Base-by-base conservation (phyloP, 148 eudicot genomes). In the Fallopia convolvulus region DNA sequence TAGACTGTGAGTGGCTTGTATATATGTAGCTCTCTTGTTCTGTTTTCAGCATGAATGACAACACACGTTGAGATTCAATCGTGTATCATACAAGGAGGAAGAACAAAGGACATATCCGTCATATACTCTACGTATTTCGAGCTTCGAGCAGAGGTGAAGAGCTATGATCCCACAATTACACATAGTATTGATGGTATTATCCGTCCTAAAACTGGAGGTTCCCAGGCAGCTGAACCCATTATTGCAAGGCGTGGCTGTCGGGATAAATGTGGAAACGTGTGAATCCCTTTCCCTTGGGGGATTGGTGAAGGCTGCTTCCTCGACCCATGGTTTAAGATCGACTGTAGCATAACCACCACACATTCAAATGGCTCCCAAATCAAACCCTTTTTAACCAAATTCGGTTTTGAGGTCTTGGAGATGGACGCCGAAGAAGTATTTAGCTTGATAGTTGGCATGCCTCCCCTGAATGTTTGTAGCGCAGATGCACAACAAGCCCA, bases 241-340 rank as follows among this genome's bases (percentile, higher is more conserved):
- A 26, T 26, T 26, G 81, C 86, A 17, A 72, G 70, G 76, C 84
- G 76, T 55, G 58, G 75, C 33, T 84, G 86, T 49, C 49, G 4
- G 8, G 72, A 55, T 9, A 68, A 1, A 0, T 86, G 83, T 33
- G 86, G 82, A 17, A 46, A 70, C 14, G 74, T 81, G 15, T 7
- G 11, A 5, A 74, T 86, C 48, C 84, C 88, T 36, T 86, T 75
- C 48, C 86, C 86, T 17, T 86, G 75, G 56, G 85, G 83, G 2
- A 76, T 83, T 50, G 82, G 83, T 39, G 30, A 78, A 0, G 21
- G 41, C 21, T 83, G 86, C 58, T 80, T 41, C 76, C 17, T 55
- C 21, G 72, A 80, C 11, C 0, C 18, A 2, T 32, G 58, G 14
- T 79, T 74, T 21, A 74, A 77, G 46, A 65, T 83, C 47, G 17